Percentiles rank a stretch among this genome's conserved stretches.
Conservation (phyloP, 768 basidiomycete species). For the Collybiopsis luxurians region DNA sequence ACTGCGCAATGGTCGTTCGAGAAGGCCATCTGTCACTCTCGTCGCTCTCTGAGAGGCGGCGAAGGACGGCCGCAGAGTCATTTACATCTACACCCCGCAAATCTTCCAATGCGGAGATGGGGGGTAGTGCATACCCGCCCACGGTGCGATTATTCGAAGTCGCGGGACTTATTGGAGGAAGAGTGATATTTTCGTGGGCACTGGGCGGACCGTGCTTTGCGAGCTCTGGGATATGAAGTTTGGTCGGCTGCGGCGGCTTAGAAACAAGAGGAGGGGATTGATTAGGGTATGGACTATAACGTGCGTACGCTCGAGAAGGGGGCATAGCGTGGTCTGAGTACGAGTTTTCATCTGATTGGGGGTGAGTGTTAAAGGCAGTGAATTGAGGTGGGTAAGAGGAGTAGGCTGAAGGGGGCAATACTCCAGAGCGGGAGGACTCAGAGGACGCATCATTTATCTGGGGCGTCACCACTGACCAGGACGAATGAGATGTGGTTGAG, state of each 20-base stretch:
- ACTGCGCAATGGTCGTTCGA: constrained; percentile 13
- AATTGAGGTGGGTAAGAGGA: constrained; percentile 5
- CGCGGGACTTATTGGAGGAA: constrained; percentile 12
- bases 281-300: constrained; percentile 6
- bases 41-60: constrained; percentile 60
- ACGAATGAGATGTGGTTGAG: constrained; percentile 16
- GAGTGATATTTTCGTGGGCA: background rate
- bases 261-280: background rate
- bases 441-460: background rate
- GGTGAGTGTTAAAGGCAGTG: background rate
- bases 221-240: background rate
- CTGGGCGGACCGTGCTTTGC: background rate
- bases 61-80: constrained; percentile 66
- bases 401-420: background rate
- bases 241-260: background rate
- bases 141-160: background rate
- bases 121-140: constrained; percentile 53
- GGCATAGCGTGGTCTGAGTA: background rate
- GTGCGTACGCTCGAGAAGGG: background rate
- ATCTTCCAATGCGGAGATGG: constrained; percentile 68
- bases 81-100: constrained; percentile 47
- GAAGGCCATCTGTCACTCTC: constrained; percentile 21
- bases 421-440: background rate
- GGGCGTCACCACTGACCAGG: constrained; percentile 16
- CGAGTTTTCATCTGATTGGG: background rate